Evolutionary conservation across 768 basidiomycete genomes (phyloP).

Genomic region (Polyporus arcularius): DNA sequence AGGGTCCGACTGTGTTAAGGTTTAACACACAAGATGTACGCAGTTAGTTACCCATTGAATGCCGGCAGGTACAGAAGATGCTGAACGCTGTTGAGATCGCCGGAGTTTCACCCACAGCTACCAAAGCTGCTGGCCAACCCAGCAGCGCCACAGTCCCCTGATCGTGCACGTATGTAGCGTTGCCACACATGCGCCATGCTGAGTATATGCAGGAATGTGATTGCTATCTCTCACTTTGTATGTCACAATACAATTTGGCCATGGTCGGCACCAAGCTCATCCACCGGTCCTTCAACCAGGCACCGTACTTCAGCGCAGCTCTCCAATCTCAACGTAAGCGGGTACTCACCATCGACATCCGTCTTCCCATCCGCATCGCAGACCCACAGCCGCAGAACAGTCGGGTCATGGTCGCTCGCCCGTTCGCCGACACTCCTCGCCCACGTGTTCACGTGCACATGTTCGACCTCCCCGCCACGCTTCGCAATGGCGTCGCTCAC

Average conservation of each 20-base stretch:
- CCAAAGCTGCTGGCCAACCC: too few relatives aligned
- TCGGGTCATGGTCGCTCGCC: slow-evolving; percentile 64
- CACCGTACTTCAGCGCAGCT: too few relatives aligned
- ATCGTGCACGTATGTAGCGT: too few relatives aligned
- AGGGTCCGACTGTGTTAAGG: too few relatives aligned
- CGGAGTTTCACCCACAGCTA: too few relatives aligned
- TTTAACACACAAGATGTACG: too few relatives aligned
- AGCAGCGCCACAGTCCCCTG: too few relatives aligned
- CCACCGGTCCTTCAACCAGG: background rate
- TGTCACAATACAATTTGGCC: background rate
- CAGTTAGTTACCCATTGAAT: too few relatives aligned
- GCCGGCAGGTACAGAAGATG: too few relatives aligned
- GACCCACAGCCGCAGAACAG: slow-evolving; percentile 50
- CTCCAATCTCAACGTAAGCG: background rate
- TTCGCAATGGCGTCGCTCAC: slow-evolving; percentile 46
- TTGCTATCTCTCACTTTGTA: background rate
- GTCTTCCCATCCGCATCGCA: slow-evolving; percentile 34
- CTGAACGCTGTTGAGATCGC: too few relatives aligned
- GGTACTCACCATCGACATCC: background rate
- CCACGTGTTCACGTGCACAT: slow-evolving; percentile 66
- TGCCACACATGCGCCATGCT: background rate
- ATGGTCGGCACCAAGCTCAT: background rate
- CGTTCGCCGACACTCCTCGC: slow-evolving; percentile 41
- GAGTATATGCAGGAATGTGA: background rate
- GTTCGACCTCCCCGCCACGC: slow-evolving; percentile 50